Conservation (phyloP, 495 filamentous ascomycete genomes). For the Annulohypoxylon maeteangense region DNA sequence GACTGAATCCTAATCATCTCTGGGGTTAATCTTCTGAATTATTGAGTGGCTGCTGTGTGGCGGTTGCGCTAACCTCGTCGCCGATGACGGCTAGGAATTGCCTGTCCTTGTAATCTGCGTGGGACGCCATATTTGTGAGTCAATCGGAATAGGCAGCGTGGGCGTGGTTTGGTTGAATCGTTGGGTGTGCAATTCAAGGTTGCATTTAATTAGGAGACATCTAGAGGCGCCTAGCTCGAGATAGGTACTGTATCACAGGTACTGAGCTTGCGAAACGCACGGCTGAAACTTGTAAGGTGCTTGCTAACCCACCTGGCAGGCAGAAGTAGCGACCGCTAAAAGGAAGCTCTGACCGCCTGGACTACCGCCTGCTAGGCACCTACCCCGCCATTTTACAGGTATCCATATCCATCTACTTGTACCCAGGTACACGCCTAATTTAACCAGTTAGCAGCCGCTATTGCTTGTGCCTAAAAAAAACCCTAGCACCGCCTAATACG, state of each 20-base stretch:
- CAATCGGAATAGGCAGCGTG: slow-evolving; percentile 19
- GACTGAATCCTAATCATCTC: slow-evolving; percentile 78
- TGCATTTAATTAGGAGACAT: slow-evolving; percentile 6
- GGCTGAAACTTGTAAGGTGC: slow-evolving; percentile 1
- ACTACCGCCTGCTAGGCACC: not conserved
- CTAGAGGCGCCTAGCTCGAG: not conserved
- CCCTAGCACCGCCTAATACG: not conserved
- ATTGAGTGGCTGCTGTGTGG: not conserved
- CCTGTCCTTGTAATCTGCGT: slow-evolving; percentile 81
- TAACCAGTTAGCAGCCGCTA: slow-evolving; percentile 18
- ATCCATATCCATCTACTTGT: not conserved
- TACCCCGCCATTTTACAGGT: slow-evolving; percentile 34
- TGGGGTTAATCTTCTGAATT: slow-evolving; percentile 40
- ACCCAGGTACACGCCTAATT: slow-evolving; percentile 17
- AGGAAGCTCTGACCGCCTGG: slow-evolving; percentile 21
- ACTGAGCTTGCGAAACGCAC: not conserved
- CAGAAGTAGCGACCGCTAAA: slow-evolving; percentile 17
- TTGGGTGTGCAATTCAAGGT: not conserved
- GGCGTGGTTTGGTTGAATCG: slow-evolving; percentile 9
- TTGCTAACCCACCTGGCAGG: not conserved
- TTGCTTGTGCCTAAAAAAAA: slow-evolving; percentile 5
- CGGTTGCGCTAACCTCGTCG: slow-evolving; percentile 77
- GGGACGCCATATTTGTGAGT: slow-evolving; percentile 62
- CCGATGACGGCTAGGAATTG: slow-evolving; percentile 98
- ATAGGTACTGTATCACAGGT: not conserved